Base-by-base conservation (phyloP, 495 filamentous ascomycete genomes). In the Thermothielavioides terrestris region DNA sequence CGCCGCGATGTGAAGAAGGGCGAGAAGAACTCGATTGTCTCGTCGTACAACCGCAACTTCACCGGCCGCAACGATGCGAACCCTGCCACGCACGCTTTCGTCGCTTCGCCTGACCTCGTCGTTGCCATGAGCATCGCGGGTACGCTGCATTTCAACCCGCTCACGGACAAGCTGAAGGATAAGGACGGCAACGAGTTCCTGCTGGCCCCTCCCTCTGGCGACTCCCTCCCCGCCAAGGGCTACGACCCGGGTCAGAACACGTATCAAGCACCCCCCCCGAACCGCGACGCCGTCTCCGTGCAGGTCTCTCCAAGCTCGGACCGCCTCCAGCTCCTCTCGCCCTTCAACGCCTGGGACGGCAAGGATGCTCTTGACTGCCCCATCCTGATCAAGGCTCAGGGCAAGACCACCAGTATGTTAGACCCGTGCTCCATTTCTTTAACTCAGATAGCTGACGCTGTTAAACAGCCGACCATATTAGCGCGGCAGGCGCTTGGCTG, bases 361-460 rank as follows among this genome's bases (percentile, higher is more conserved):
- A 95, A 97, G 81, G 90, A 97, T 68, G 84, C 85, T 52, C 71
- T 68, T 17, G 84, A 86, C 68, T 76, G 92, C 60, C 92, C 94
- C 38, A 94, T 98, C 67, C 77, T 98, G 55, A 98, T 98, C 80
- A 98, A 98, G 83, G 79, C 84, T 54, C 72, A 95, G 75, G 92
- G 92, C 68, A 98, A 98, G 84, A 97, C 94, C 54, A 98, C 92
- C 50, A 98, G n/a, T n/a, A n/a, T n/a, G n/a, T n/a, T n/a, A n/a
- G n/a, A n/a, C n/a, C n/a, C n/a, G n/a, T n/a, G n/a, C n/a, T n/a
- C n/a, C n/a, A n/a, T n/a, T n/a, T n/a, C n/a, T n/a, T n/a, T n/a
- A n/a, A n/a, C n/a, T n/a, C n/a, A n/a, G n/a, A n/a, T n/a, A n/a
- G n/a, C n/a, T n/a, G n/a, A n/a, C n/a, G n/a, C n/a, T n/a, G n/a